These are phyloP conservation scores for Neltuma alba DNA, from an alignment of 306 rosid species.

Conservation along the genomic window DNA sequence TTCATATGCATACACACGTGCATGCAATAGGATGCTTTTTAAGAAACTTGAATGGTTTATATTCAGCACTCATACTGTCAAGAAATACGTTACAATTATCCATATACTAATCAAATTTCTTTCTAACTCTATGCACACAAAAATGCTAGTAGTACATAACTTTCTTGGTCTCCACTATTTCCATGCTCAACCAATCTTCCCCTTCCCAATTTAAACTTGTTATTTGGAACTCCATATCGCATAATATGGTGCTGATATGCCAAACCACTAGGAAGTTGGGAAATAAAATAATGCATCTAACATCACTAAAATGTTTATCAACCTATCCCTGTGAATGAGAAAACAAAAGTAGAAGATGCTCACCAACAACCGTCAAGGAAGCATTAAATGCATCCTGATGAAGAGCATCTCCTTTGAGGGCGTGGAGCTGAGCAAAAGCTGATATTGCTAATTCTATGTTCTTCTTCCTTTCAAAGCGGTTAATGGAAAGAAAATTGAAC, in stretches of 20 bases:
- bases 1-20: background rate
- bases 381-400: constrained; percentile 56
- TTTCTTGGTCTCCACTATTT: background rate
- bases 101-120: background rate
- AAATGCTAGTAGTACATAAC: background rate
- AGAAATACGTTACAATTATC: constrained; percentile 19
- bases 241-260: background rate
- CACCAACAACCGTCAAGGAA: constrained; percentile 76
- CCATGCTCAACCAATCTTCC: too few species aligned
- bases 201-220: background rate
- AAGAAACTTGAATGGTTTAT: constrained; percentile 1
- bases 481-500: constrained; percentile 84
- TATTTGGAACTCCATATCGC: background rate
- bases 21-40: too few species aligned
- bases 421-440: constrained; percentile 70
- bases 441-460: constrained; percentile 81
- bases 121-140: background rate
- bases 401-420: constrained; percentile 40
- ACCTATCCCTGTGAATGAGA: constrained; percentile 1
- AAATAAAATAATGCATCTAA: constrained; percentile 16
- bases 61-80: constrained; percentile 11
- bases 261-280: background rate
- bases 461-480: constrained; percentile 89
- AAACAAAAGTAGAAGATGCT: constrained; percentile 35
- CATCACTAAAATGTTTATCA: constrained; percentile 15